phyloP scores from a whole-genome alignment of 768 basidiomycete species.

The Strobilomyces dryophilus region DNA sequence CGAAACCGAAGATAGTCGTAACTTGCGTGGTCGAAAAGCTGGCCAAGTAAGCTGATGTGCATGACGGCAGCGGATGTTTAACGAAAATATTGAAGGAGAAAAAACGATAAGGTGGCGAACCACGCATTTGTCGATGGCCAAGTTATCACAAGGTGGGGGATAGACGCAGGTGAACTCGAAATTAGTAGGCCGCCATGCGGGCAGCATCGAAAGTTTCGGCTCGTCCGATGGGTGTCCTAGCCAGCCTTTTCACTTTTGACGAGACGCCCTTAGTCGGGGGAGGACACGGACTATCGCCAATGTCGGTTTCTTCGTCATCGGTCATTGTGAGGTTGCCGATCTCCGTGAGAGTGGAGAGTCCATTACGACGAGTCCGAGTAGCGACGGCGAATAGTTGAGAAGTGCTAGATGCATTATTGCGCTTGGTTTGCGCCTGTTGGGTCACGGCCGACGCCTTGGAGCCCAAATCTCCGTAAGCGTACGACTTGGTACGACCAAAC shows the following conservation, averaged over 20 bases:
- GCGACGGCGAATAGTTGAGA: constrained; percentile 64
- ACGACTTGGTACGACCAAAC: constrained; percentile 88
- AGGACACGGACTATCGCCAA: constrained; percentile 85
- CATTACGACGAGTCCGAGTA: constrained; percentile 60
- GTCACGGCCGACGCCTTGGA: constrained; percentile 35
- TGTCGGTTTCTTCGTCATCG: constrained; percentile 73
- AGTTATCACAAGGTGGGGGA: neutral
- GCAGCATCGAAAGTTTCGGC: constrained; percentile 69
- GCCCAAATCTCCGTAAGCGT: constrained; percentile 80
- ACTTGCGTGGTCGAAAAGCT: constrained; percentile 7
- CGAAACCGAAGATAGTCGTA: constrained; percentile 11
- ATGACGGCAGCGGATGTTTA: neutral
- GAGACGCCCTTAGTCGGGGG: constrained; percentile 19
- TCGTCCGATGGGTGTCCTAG: constrained; percentile 15
- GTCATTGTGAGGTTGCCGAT: constrained; percentile 58
- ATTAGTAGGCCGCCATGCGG: constrained; percentile 46
- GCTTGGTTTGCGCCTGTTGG: constrained; percentile 47
- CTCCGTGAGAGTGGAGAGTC: constrained; percentile 62
- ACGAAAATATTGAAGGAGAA: too few species aligned
- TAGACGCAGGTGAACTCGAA: constrained; percentile 14
- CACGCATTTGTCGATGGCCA: neutral
- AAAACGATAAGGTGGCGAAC: too few species aligned
- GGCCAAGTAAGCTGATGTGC: neutral
- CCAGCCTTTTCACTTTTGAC: constrained; percentile 55
- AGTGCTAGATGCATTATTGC: constrained; percentile 63